Evolutionary conservation across 805 yeast species (phyloP).

Genomic region (Myxozyma vanderwaltii): DNA sequence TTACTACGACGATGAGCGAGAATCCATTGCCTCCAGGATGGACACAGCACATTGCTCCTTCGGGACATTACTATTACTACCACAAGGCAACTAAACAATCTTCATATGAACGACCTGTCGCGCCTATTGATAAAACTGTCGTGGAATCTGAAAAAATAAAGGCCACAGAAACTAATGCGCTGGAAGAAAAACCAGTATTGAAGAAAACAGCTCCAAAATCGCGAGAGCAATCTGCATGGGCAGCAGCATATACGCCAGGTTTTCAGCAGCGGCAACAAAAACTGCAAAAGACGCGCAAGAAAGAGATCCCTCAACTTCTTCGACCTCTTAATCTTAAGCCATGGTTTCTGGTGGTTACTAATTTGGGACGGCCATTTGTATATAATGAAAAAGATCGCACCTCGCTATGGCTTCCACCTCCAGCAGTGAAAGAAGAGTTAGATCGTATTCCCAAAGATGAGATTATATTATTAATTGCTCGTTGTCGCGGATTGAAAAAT

Average conservation of each 20-base stretch:
- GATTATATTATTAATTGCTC: slow-evolving; percentile 44
- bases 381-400: slow-evolving; percentile 40
- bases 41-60: slow-evolving; percentile 47
- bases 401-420: slow-evolving; percentile 46
- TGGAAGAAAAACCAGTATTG: no score
- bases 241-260: slow-evolving; percentile 10
- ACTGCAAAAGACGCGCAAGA: slow-evolving; percentile 13
- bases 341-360: slow-evolving; percentile 51
- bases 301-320: slow-evolving; percentile 19
- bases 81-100: slow-evolving; percentile 45
- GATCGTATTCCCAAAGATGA: slow-evolving; percentile 40
- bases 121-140: not conserved
- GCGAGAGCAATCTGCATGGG: slow-evolving; percentile 4
- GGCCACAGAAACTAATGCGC: not conserved
- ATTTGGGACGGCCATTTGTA: slow-evolving; percentile 50
- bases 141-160: not conserved
- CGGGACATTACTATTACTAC: slow-evolving; percentile 47
- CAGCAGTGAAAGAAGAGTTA: slow-evolving; percentile 38
- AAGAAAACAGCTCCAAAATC: not conserved
- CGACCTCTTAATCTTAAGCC: slow-evolving; percentile 34
- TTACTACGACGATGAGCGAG: not conserved
- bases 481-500: slow-evolving; percentile 44
- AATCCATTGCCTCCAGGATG: slow-evolving; percentile 41
- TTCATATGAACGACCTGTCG: slow-evolving; percentile 46
- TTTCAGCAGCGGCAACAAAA: not conserved